Base-by-base conservation (phyloP, 2,329 filamentous ascomycete species). In the Pestalotiopsis sp. region DNA sequence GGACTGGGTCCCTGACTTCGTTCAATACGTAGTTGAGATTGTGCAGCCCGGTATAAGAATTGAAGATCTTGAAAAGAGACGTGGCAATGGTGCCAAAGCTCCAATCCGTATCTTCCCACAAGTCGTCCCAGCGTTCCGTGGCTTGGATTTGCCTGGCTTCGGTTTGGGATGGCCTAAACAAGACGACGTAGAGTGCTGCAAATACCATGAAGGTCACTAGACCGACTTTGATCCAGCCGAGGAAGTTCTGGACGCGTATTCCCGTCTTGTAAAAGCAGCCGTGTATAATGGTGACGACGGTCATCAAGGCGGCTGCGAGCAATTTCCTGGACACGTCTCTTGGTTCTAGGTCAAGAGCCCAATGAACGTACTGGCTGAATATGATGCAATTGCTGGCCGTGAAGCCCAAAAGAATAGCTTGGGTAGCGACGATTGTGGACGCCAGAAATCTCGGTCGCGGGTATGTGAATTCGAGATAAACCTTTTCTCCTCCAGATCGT, bases 1-100 rank as follows among this genome's bases (percentile, higher is more conserved):
- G 81, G 0, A 93, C 85, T 0, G 91, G 91, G 69, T 93, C 84
- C 69, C 88, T 88, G 23, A 93, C 90, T 75, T 93, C 91, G 74
- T 91, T 92, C 64, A 93, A 81, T 3, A 93, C 91, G 72, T 92
- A 91, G 78, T 90, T 92, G 70, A 90, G 84, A 69, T 92, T 93
- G 66, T 84, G 87, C 13, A 91, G 81, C 0, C 91, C 91, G 0
- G 89, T 84, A 68, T 92, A 93, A 0, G 90, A 91, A 76, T 92
- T 92, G 59, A 91, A 88, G 0, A 93, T 88, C 72, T 91, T 90
- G 80, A 91, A 90, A 0, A 93, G 79, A 0, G 90, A 86, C 0
- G 91, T 92, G 0, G 90, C 88, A n/a, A 93, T 81, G 1, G 87
- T 82, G 38, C 89, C 89, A 85, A 89, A 92, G 73, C 87, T 90